Conservation (phyloP, 306 rosid genomes). For the Vigna angularis region DNA sequence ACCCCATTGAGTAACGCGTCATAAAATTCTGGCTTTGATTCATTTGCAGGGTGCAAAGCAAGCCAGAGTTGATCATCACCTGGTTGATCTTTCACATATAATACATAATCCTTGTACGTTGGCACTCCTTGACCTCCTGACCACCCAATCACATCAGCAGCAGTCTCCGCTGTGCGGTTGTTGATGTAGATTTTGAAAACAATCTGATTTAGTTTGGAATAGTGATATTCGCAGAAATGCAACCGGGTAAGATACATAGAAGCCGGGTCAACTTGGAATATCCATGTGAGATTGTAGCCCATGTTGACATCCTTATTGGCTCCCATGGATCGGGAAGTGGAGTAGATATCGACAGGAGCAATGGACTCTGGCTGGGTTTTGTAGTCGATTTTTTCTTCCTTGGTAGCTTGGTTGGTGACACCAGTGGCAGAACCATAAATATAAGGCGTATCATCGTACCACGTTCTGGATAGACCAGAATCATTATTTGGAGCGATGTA, state of each 20-base stretch:
- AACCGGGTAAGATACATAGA: slow-evolving; percentile 56
- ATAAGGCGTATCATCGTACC: slow-evolving; percentile 68
- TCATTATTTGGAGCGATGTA: slow-evolving; percentile 54
- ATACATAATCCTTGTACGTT: slow-evolving; percentile 51
- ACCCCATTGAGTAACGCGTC: slow-evolving; percentile 60
- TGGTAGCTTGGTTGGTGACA: slow-evolving; percentile 30
- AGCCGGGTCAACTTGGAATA: slow-evolving; percentile 56
- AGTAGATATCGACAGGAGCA: slow-evolving; percentile 52
- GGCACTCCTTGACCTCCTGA: slow-evolving; percentile 46
- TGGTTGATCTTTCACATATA: slow-evolving; percentile 12
- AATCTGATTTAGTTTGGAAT: slow-evolving; percentile 38
- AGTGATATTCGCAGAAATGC: slow-evolving; percentile 58
- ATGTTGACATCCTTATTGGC: slow-evolving; percentile 22
- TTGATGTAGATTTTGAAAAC: slow-evolving; percentile 55
- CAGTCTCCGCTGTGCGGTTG: slow-evolving; percentile 53
- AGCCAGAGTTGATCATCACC: slow-evolving; percentile 50
- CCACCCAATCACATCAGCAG: slow-evolving; percentile 58
- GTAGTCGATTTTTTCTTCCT: slow-evolving; percentile 44
- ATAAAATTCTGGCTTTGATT: slow-evolving; percentile 43
- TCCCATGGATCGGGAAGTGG: slow-evolving; percentile 62
- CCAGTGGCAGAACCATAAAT: slow-evolving; percentile 49
- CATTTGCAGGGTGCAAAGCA: slow-evolving; percentile 50
- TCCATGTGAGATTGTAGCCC: slow-evolving; percentile 61
- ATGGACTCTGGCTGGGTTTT: slow-evolving; percentile 40
- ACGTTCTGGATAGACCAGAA: slow-evolving; percentile 50